Base-by-base conservation (phyloP, 345 rosid genomes). In the Microcos paniculata region DNA sequence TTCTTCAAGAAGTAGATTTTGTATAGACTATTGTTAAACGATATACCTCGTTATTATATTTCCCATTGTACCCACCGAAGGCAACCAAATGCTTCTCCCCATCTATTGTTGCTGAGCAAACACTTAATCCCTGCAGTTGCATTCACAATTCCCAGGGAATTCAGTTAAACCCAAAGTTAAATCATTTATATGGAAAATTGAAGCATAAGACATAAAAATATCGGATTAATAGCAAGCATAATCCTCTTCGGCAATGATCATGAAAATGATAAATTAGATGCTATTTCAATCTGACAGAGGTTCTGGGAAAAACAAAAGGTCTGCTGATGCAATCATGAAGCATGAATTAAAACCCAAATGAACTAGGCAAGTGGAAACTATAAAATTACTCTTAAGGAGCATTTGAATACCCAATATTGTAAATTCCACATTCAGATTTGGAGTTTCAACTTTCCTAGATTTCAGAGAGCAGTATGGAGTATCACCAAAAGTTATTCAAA, bases 21-120 rank as follows among this genome's bases (percentile, higher is more conserved):
- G 8, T 10, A 19, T 38, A 35, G 15, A 79, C 33, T 23, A 13
- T 64, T 18, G 31, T 15, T 40, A 13, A 42, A 68, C 15, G 28
- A 33, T 80, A 74, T 87, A 96, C 98, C 91, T 96, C 95, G 18
- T 93, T 96, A 83, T 85, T 90, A 81, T 93, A 96, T 80, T 89
- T 93, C 75, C 99, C 98, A 72, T 93, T 96, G 78, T 96, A 96
- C 80, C 99, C 99, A 26, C 99, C 99, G 82, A 96, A 96, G 43
- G 97, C 94, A 85, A 91, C 84, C 90, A 96, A 86, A 84, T 90
- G 79, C 72, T 73, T 88, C 87, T 89, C 97, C 31, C 95, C 88
- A 57, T 78, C 83, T 72, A 96, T 67, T 68, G 84, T 66, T 62
- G 90, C 93, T 1, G 95, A 77, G 92, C 92, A 88, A 63, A 90